phyloP scores from a whole-genome alignment of 768 basidiomycete genomes.

The Leucogyrophana mollusca region DNA sequence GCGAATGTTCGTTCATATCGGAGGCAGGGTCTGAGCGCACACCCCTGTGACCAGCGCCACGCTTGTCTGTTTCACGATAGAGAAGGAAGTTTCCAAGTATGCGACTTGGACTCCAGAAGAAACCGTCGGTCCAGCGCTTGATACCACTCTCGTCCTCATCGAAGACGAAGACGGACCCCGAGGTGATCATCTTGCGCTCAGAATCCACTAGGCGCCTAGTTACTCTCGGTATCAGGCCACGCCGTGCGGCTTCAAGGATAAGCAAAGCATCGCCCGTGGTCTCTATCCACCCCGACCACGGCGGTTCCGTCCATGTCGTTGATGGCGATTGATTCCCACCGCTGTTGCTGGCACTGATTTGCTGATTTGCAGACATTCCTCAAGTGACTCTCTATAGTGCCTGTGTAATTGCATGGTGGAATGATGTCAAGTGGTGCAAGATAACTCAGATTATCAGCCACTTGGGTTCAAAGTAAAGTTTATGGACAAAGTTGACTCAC shows the following conservation, averaged over 20 bases:
- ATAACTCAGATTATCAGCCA: constrained; percentile 35
- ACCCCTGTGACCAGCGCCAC: constrained; percentile 62
- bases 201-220: constrained; percentile 90
- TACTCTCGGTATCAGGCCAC: constrained; percentile 88
- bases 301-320: constrained; percentile 78
- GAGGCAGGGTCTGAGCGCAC: constrained; percentile 41
- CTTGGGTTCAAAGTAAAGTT: constrained; percentile 56
- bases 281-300: constrained; percentile 94
- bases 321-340: constrained; percentile 34
- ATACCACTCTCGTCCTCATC: constrained; percentile 97
- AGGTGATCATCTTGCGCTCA: constrained; percentile 90
- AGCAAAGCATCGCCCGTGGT: constrained; percentile 95
- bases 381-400: constrained; percentile 14
- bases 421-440: constrained; percentile 23
- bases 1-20: constrained; percentile 38
- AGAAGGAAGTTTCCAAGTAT: constrained; percentile 94
- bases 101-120: constrained; percentile 90
- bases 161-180: constrained; percentile 94
- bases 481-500: constrained; percentile 72
- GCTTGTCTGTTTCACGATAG: constrained; percentile 91
- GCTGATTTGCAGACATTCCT: constrained; percentile 30
- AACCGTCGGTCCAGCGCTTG: constrained; percentile 98
- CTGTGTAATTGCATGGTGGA: constrained; percentile 13
- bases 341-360: constrained; percentile 22
- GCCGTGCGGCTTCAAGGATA: constrained; percentile 90